Conservation (phyloP, 371 early-diverging fungal species). For the Gilbertella persicaria region DNA sequence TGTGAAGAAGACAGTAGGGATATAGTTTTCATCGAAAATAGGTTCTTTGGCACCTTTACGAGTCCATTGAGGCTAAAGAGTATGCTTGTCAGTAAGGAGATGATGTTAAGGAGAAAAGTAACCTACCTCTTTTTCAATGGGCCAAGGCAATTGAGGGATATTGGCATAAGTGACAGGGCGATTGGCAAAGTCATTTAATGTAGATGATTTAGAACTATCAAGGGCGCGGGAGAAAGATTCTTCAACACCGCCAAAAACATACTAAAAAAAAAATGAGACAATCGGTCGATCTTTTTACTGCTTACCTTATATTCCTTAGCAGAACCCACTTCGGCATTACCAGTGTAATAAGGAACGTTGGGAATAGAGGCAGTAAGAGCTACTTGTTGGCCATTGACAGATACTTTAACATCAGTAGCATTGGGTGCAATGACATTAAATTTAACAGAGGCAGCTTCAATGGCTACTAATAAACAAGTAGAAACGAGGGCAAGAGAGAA, state of each 20-base stretch:
- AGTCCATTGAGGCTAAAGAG: constrained; percentile 54
- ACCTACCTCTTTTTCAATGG: constrained; percentile 40
- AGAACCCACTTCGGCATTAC: constrained; percentile 38
- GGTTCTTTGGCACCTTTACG: constrained; percentile 37
- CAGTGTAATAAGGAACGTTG: constrained; percentile 48
- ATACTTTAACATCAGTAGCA: constrained; percentile 47
- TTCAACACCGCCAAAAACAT: constrained; percentile 44
- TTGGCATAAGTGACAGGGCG: constrained; percentile 57
- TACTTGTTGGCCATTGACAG: constrained; percentile 44
- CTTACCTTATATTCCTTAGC: constrained; percentile 45
- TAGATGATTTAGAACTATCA: constrained; percentile 27
- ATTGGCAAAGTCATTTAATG: constrained; percentile 51
- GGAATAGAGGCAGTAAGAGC: constrained; percentile 43
- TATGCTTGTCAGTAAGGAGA: not conserved
- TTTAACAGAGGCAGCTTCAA: constrained; percentile 42
- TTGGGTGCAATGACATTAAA: constrained; percentile 60
- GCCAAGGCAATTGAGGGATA: constrained; percentile 54
- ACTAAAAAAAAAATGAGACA: constrained; percentile 21
- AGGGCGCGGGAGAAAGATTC: constrained; percentile 52
- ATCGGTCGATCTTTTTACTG: not conserved
- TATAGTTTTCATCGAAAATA: constrained; percentile 55
- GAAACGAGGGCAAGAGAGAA: constrained; percentile 25
- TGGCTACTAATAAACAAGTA: constrained; percentile 19
- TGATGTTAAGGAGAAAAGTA: not conserved
- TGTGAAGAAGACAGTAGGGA: constrained; percentile 48